Conservation (phyloP, 225 moss, liverwort and hornwort species). For the Polytrichum commune region DNA sequence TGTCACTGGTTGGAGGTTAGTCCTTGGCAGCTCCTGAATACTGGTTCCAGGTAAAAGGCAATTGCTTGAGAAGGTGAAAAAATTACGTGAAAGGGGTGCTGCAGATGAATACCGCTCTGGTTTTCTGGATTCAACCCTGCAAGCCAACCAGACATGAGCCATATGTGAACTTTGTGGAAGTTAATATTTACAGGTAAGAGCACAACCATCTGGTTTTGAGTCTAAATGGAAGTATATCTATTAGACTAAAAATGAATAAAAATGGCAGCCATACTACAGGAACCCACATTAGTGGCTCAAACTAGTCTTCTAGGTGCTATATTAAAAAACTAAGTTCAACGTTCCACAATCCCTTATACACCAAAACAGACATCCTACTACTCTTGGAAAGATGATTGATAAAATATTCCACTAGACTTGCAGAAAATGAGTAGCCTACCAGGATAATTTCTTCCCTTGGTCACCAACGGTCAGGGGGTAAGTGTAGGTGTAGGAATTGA, state of each 20-base stretch:
- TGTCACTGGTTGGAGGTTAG: no score
- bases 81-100: conserved; percentile 90
- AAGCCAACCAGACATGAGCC: conserved; percentile 2
- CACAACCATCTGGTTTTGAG: neutral
- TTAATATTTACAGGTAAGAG: neutral
- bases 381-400: neutral
- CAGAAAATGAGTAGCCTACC: conserved; percentile 42
- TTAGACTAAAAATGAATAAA: neutral
- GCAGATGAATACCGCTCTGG: conserved; percentile 99
- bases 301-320: neutral
- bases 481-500: conserved; percentile 76
- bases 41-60: no score
- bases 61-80: neutral
- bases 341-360: neutral
- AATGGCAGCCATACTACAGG: neutral
- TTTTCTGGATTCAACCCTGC: conserved; percentile 94
- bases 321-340: no score
- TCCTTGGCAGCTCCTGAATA: no score
- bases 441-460: conserved; percentile 45
- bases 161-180: neutral
- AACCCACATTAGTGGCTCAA: neutral
- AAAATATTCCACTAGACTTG: neutral
- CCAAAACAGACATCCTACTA: neutral
- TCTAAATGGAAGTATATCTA: neutral
- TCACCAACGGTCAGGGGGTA: conserved; percentile 57